Conservation (phyloP, 2,329 filamentous ascomycete genomes). For the Cordyceps farinosa region DNA sequence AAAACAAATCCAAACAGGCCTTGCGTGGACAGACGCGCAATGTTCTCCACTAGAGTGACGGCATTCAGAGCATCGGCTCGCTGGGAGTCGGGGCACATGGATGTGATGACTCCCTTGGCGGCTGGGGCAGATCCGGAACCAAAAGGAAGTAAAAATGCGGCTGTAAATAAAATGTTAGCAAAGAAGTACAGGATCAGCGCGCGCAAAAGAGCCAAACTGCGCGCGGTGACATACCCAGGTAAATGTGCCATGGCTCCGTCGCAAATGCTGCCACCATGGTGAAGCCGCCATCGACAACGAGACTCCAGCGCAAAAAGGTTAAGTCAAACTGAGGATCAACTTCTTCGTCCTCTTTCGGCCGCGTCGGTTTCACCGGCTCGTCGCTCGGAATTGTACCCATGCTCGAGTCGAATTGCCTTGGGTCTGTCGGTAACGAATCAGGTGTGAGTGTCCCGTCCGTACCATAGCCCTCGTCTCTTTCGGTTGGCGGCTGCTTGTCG, state of each 20-base stretch:
- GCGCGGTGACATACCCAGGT: conserved; percentile 43
- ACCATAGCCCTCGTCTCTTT: conserved; percentile 9
- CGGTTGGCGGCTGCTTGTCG: not conserved
- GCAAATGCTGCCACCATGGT: conserved; percentile 63
- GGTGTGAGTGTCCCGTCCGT: conserved; percentile 19
- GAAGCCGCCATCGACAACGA: conserved; percentile 61
- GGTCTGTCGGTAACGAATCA: conserved; percentile 32
- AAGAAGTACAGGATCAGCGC: not conserved
- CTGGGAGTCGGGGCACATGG: conserved; percentile 61
- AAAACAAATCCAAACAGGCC: conserved; percentile 67
- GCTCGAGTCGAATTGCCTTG: conserved; percentile 40
- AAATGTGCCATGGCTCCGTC: conserved; percentile 64
- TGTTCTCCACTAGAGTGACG: conserved; percentile 67
- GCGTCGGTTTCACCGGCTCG: conserved; percentile 39
- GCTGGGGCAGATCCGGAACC: conserved; percentile 66
- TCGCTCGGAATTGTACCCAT: conserved; percentile 33
- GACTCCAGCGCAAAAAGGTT: conserved; percentile 61
- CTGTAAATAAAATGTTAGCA: conserved; percentile 27
- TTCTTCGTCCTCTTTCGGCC: conserved; percentile 32
- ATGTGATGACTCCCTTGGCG: conserved; percentile 69
- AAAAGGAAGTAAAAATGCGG: conserved; percentile 62
- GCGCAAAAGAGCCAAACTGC: not conserved
- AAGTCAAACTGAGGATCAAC: conserved; percentile 60
- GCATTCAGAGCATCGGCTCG: conserved; percentile 65
- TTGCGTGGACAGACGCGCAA: conserved; percentile 60